Base-by-base conservation (phyloP, 768 basidiomycete species). In the Lanmaoa pseudosensibilis region DNA sequence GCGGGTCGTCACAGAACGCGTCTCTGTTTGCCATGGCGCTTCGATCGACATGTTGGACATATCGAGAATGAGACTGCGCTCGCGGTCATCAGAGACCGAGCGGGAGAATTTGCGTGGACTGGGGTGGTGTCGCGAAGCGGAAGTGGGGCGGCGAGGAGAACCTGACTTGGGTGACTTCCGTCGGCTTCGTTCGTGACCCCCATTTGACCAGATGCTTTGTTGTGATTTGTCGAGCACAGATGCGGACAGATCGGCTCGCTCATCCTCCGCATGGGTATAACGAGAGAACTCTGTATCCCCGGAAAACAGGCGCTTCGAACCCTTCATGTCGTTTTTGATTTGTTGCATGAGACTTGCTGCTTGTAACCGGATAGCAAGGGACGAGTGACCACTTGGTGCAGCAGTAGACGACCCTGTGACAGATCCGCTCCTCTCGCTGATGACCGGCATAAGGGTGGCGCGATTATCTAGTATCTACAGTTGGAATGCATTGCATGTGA, bases 321-420 rank as follows among this genome's bases (percentile, higher is more conserved):
- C 81, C 49, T 61, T 66, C 80, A 92, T 84, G 63, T 91, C 90
- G 55, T 78, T 81, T 71, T 87, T 88, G 60, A 94, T 92, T 61
- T 92, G 89, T 25, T 87, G 88, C 89, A 95, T 93, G 45, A 95
- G 72, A 25, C 78, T 84, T 10, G 84, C 88, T 13, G 90, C 93
- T 62, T 91, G 85, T 62, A 84, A 78, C 40, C 92, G 83, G 68
- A 90, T 90, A 10, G 80, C 81, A 21, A 84, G 76, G 9, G 89
- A 86, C 0, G 87, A 85, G 55, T 83, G 82, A 3, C 75, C 63
- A 19, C 73, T 73, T 12, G 69, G 69, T 21, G 69, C 72, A 11
- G 69, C 69, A 9, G 69, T 69, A 13, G 70, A 65, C 16, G 73
- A 66, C 2, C 63, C 64, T 1, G 61, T 45, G 10, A 65, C 67